Evolutionary conservation across 2,329 filamentous ascomycete genomes (phyloP).

Genomic region (Penicillium crustosum): DNA sequence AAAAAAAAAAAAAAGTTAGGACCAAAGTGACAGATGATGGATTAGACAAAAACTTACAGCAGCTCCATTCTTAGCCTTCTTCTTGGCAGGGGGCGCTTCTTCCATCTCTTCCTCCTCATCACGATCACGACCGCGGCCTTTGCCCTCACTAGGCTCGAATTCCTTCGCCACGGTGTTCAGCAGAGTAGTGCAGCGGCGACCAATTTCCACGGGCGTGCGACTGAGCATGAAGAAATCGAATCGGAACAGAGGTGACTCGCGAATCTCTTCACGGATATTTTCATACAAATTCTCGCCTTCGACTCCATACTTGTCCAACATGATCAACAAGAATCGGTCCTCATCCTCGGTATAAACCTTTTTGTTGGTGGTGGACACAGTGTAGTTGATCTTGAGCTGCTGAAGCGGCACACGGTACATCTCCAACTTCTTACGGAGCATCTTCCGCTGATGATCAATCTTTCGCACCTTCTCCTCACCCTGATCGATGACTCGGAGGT

Average conservation of each 20-base stretch:
- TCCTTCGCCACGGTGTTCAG: slow-evolving; percentile 93
- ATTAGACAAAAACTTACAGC: slow-evolving; percentile 62
- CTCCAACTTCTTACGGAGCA: slow-evolving; percentile 91
- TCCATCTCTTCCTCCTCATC: slow-evolving; percentile 84
- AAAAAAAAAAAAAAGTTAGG: slow-evolving; percentile 20
- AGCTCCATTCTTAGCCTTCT: slow-evolving; percentile 85
- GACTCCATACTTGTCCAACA: slow-evolving; percentile 87
- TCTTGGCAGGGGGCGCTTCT: slow-evolving; percentile 82
- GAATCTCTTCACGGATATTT: slow-evolving; percentile 93
- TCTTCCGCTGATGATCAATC: slow-evolving; percentile 87
- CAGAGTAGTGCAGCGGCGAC: slow-evolving; percentile 87
- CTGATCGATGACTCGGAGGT: slow-evolving; percentile 84
- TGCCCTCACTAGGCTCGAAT: slow-evolving; percentile 78
- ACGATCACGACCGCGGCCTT: slow-evolving; percentile 60
- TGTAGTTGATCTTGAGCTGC: slow-evolving; percentile 98
- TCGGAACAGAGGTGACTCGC: slow-evolving; percentile 88
- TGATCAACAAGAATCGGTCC: slow-evolving; percentile 89
- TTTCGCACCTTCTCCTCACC: slow-evolving; percentile 88
- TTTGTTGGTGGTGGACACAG: slow-evolving; percentile 98
- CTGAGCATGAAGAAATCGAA: slow-evolving; percentile 99
- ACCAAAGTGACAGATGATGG: neutral
- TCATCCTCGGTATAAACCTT: slow-evolving; percentile 99
- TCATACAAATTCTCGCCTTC: slow-evolving; percentile 90
- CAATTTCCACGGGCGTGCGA: slow-evolving; percentile 87
- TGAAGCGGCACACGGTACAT: slow-evolving; percentile 97